A percentile compares a stretch with the other conserved stretches of the same genome.
Conservation (phyloP, 2,329 filamentous ascomycete genomes). For the Aspergillus sp. region DNA sequence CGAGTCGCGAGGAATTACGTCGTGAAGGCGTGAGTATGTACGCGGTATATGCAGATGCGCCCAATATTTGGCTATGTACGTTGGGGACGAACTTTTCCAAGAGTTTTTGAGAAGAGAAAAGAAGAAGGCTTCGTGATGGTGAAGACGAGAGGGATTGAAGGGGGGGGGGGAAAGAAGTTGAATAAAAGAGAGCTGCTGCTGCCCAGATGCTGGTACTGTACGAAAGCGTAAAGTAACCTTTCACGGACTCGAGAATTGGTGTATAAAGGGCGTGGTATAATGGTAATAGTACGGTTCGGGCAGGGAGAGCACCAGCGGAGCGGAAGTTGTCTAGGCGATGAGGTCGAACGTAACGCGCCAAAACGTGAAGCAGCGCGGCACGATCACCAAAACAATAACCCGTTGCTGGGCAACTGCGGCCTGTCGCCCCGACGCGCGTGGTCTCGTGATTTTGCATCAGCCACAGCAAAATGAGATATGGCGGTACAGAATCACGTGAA, state of each 20-base stretch:
- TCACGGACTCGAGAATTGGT: neutral
- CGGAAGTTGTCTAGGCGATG: slow-evolving; percentile 18
- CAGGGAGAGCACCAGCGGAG: slow-evolving; percentile 9
- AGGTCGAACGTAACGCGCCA: slow-evolving; percentile 5
- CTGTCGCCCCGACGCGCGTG: slow-evolving; percentile 12
- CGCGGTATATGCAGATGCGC: neutral
- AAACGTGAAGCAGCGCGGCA: slow-evolving; percentile 19
- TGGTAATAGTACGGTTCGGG: slow-evolving; percentile 22
- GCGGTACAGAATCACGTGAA: slow-evolving; percentile 24
- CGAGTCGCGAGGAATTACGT: slow-evolving; percentile 29
- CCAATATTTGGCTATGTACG: slow-evolving; percentile 11
- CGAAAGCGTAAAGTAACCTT: neutral
- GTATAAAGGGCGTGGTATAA: slow-evolving; percentile 1
- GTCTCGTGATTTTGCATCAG: slow-evolving; percentile 19
- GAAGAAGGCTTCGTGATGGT: neutral
- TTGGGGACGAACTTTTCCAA: slow-evolving; percentile 2
- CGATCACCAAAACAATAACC: slow-evolving; percentile 18
- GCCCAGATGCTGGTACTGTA: neutral
- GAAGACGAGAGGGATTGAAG: slow-evolving; percentile 11
- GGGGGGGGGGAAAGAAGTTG: slow-evolving; percentile 14
- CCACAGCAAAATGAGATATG: slow-evolving; percentile 3
- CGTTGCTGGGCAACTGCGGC: slow-evolving; percentile 53
- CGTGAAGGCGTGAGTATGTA: neutral
- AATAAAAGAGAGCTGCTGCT: slow-evolving; percentile 17
- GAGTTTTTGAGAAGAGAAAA: neutral